Base-by-base conservation (phyloP, 2,329 filamentous ascomycete genomes). In the Orbilia oligospora region DNA sequence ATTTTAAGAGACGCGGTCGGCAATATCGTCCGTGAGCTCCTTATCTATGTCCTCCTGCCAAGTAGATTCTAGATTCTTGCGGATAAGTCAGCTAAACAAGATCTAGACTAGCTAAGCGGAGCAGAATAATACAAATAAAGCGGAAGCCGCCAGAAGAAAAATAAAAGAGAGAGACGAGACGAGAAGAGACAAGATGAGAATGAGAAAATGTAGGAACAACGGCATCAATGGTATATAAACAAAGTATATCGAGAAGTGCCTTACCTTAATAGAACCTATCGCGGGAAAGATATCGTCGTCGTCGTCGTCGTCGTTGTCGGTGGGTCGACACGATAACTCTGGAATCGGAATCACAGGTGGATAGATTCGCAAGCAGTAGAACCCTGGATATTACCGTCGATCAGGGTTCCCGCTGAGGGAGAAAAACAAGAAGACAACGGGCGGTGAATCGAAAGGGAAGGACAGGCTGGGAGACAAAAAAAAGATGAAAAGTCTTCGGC, bases 301-400 rank as follows among this genome's bases (percentile, higher is more conserved):
- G 44, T 46, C n/a, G 44, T n/a, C n/a, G n/a, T n/a, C n/a, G n/a
- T n/a, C n/a, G 27, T 30, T 30, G 27, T 46, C 44, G 67, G 48
- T n/a, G 3, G 22, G 53, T 77, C 68, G 71, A 78, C 63, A 72
- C 68, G 75, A 64, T 68, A 68, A 58, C 61, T 38, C 46, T 65
- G 65, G 71, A 76, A 77, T 77, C 69, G 68, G 30, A n/a, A 66
- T 49, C 73, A 65, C 51, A 70, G 55, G 46, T 44, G 53, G 61
- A 33, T 33, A 63, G 61, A 22, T 65, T 61, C 56, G 56, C 56
- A 61, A 58, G 38, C 46, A 67, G 48, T 51, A 58, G 67, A 61
- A 77, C 67, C 73, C 73, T 63, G 61, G 68, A 70, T 67, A 58
- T 61, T 61, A 61, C 56, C 61, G 58, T 68, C 67, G 73, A 77